Conservation (phyloP, 306 rosid species). For the Coriaria nepalensis region DNA sequence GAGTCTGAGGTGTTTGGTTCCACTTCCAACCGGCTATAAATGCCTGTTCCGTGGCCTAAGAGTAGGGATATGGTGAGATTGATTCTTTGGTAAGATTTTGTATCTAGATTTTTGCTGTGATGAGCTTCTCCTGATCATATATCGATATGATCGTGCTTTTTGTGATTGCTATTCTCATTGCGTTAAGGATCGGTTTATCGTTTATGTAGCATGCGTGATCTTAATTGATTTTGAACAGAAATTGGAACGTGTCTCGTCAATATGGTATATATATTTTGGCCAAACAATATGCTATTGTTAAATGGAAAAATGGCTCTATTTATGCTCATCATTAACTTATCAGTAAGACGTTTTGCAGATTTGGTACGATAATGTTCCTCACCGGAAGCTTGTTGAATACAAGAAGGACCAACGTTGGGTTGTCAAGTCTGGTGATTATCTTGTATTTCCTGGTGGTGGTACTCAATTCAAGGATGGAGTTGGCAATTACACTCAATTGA, state of each 20-base stretch:
- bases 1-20: constrained; percentile 42
- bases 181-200: no score
- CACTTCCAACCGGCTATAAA: constrained; percentile 60
- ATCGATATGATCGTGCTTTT: no score
- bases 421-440: constrained; percentile 51
- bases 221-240: no score
- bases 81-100: constrained; percentile 48
- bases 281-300: no score
- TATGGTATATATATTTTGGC: no score
- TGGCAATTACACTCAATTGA: constrained; percentile 40
- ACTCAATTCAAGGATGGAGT: constrained; percentile 98
- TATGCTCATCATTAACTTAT: no score
- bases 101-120: not conserved
- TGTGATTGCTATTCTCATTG: no score
- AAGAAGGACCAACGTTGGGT: constrained; percentile 95
- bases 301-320: no score
- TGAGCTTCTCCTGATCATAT: not conserved
- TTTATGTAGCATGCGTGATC: no score
- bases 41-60: constrained; percentile 74
- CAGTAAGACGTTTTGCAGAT: constrained; percentile 25
- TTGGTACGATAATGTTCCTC: constrained; percentile 90
- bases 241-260: no score
- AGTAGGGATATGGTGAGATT: constrained; percentile 99
- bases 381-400: constrained; percentile 86
- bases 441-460: constrained; percentile 89